Conservation (phyloP, 306 rosid genomes). For the Cicer judaicum region DNA sequence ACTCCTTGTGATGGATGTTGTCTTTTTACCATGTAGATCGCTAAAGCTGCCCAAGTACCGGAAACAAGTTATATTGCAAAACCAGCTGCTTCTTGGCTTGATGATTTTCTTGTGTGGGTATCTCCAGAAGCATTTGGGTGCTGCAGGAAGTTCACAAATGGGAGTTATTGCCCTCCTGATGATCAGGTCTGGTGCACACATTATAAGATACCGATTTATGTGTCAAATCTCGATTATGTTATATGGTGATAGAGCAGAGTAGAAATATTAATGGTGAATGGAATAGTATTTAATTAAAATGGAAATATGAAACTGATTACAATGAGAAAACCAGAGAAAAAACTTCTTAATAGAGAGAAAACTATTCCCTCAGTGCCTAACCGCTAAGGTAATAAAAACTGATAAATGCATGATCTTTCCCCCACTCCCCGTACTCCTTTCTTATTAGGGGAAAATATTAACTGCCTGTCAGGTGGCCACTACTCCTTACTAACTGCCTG, state of each 20-base stretch:
- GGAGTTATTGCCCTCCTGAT: constrained; percentile 89
- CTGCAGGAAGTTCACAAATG: constrained; percentile 94
- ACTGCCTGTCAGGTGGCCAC: too few species aligned
- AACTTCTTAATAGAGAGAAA: too few species aligned
- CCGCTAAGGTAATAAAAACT: too few species aligned
- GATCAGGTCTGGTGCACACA: constrained; percentile 73
- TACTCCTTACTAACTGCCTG: too few species aligned
- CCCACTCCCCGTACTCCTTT: too few species aligned
- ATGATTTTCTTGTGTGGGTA: constrained; percentile 98
- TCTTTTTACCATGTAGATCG: constrained; percentile 59
- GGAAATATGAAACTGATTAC: too few species aligned
- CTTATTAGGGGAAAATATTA: too few species aligned
- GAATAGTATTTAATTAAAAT: too few species aligned
- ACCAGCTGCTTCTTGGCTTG: constrained; percentile 99
- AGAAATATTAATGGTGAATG: too few species aligned
- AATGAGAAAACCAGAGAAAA: too few species aligned
- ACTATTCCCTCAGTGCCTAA: too few species aligned
- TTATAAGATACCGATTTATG: constrained; percentile 23
- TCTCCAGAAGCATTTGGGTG: constrained; percentile 99
- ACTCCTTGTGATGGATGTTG: constrained; percentile 22
- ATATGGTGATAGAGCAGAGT: not conserved
- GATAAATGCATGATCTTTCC: too few species aligned
- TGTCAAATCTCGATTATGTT: constrained; percentile 21
- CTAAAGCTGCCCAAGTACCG: constrained; percentile 82
- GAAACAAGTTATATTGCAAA: constrained; percentile 90